Evolutionary conservation across 2,329 filamentous ascomycete genomes (phyloP), one percentile per base, ranked within the genome.

Genomic region (Aspergillus ochraceus): DNA sequence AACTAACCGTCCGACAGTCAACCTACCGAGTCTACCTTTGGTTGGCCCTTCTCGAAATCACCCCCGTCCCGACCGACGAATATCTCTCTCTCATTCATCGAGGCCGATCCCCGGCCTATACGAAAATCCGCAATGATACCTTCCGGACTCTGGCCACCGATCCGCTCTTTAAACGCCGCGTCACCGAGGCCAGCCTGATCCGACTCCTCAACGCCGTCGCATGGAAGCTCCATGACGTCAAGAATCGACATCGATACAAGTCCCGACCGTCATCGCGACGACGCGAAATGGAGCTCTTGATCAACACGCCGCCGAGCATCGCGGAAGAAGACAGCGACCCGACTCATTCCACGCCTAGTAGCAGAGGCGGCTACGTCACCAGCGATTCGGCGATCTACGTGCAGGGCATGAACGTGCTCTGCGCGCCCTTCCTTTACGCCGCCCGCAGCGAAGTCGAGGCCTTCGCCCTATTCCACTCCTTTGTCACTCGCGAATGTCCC

Each of bases 371-470:
- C n/a, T 64, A 60, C 24, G 63, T 65, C 36, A 84, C 88, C 65
- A 78, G 80, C 32, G 89, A 91, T 68, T 85, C 91, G 11, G 91
- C 92, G 32, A 93, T 91, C 46, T 99, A 99, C 70, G 94, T 99
- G 2, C 95, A 99, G 77, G 95, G 95, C 66, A 98, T 99, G 94
- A 99, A 99, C 73, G 95, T 99, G 46, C 85, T 99, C 17, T 94
- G 93, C 10, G 95, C 95, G 0, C 95, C 95, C 0, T 97, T 99
- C 72, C 83, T 99, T 50, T 99, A 99, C 74, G 92, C 92, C 5
- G 93, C 95, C 1, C 88, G 92, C 59, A 97, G 92, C 74, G 95
- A 99, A 78, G 90, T 93, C 6, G 93, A 99, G 78, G 95, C 95
- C 2, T 99, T 96, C 69, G 89, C 91, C 5, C 89, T 92, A 1